phyloP scores from a whole-genome alignment of 352 stramenopile species.

The Peronospora belbahrii region DNA sequence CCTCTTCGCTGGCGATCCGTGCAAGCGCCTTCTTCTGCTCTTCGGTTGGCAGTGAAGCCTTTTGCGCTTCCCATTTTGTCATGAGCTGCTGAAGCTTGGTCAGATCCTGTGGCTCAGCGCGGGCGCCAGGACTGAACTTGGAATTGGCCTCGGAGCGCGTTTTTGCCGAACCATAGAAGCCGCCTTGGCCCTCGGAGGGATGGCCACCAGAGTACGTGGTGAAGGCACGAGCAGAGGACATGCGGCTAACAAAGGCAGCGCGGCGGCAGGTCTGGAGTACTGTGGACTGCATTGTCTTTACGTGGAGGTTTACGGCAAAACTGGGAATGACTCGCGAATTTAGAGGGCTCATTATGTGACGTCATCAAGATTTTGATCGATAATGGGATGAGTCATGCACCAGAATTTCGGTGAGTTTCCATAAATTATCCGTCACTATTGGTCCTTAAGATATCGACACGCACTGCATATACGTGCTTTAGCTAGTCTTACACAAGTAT shows the following conservation, averaged over 20 bases:
- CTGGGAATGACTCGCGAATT: conserved; percentile 9
- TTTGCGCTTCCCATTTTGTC: conserved; percentile 40
- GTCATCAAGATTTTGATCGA: conserved; percentile 14
- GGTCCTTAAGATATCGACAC: neutral
- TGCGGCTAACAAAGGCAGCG: conserved; percentile 1
- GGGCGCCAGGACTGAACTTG: conserved; percentile 55
- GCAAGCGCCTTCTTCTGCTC: conserved; percentile 36
- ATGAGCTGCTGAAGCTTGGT: conserved; percentile 54
- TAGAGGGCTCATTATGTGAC: neutral
- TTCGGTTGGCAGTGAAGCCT: conserved; percentile 28
- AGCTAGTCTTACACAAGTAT: neutral
- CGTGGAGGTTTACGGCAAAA: conserved; percentile 10
- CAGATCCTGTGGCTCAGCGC: conserved; percentile 57
- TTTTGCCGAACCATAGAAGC: conserved; percentile 86
- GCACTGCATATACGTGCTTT: neutral
- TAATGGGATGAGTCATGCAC: too few relatives aligned
- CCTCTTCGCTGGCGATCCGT: conserved; percentile 33
- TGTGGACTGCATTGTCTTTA: conserved; percentile 16
- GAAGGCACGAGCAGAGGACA: conserved; percentile 16
- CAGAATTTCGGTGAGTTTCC: neutral
- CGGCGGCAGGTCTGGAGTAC: conserved; percentile 19
- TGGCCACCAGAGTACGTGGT: conserved; percentile 87
- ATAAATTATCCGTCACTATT: neutral
- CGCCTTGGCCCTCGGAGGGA: conserved; percentile 81
- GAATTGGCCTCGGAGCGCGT: conserved; percentile 59